Evolutionary conservation across 2,329 filamentous ascomycete species (phyloP), one percentile per base, ranked within the genome.

Genomic region (Exophiala xenobiotica): DNA sequence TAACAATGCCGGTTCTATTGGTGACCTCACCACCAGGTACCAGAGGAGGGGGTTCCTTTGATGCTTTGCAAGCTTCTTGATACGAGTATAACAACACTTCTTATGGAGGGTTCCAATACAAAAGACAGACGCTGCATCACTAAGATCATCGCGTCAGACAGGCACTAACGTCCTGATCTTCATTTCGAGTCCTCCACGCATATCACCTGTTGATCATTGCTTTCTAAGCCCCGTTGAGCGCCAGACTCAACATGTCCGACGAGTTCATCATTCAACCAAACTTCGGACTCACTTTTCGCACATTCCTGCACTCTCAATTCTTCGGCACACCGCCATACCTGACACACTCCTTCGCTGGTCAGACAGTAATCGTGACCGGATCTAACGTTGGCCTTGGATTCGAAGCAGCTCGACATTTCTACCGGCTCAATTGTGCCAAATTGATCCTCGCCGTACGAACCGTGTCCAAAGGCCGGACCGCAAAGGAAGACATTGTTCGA

Each of bases 321-420:
- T 56, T 61, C 31, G 31, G 42, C 19, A 60, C 50, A 4, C 55
- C 57, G 12, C 35, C 50, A 2, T 52, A 52, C 27, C 59, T 57
- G 9, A 51, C 37, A 18, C 23, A 52, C 9, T 52, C 53, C 3
- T 60, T 60, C 43, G 33, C 50, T 12, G 35, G 41, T 14, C 65
- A 70, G 35, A 73, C 65, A 4, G 63, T 76, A 48, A 71, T 79
- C 23, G 70, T 79, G 4, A 79, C 76, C 0, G 76, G 76, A 35
- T 68, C 72, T 2, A 78, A 78, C 48, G 63, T 66, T 5, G 75
- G 75, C 2, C 67, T 78, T 0, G 76, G 76, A 11, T 66, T 70
- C 38, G 73, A 78, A 62, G 70, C 74, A 4, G 69, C 71, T 1
- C 64, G 65, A 1, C 73, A 77, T 54, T 67, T 75, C 35, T 67